Base-by-base conservation (phyloP, 805 yeast species). In the Scheffersomyces amazonensis region DNA sequence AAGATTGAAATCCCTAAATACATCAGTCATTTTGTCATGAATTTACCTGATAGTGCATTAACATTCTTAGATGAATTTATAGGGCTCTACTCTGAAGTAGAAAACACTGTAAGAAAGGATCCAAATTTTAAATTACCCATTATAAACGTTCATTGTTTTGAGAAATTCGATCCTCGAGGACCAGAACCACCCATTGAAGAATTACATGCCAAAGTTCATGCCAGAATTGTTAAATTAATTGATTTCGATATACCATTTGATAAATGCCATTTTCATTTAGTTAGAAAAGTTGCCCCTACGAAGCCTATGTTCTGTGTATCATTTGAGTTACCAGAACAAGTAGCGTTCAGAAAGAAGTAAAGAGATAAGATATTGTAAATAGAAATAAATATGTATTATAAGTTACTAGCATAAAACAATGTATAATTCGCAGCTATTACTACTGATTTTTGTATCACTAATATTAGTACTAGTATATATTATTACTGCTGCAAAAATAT, bases 301-400 rank as follows among this genome's bases (percentile, higher is more conserved):
- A 93, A 93, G 56, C 91, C 91, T 23, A 93, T 93, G 99, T 90
- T 78, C 57, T 88, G 97, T 62, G 85, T 88, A 3, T 71, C 89
- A 5, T 90, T 90, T 61, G 60, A 61, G 51, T 69, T 93, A 22
- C 95, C 95, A 0, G 72, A 69, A 48, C 78, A 73, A 41, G 80
- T 83, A 37, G 87, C 85, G 6, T 81, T 81, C 37, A 58, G 49
- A 44, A 47, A 50, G 29, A 20, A 10, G 10, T 21, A 21, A 21
- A n/a, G n/a, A n/a, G n/a, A n/a, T n/a, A n/a, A n/a, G n/a, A n/a
- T n/a, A n/a, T n/a, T n/a, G n/a, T n/a, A n/a, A n/a, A n/a, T n/a
- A n/a, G n/a, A n/a, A n/a, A n/a, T n/a, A n/a, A n/a, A n/a, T n/a
- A n/a, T n/a, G n/a, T n/a, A n/a, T n/a, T n/a, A n/a, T n/a, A n/a